A percentile compares a stretch with the other conserved stretches of the same genome.
Evolutionary conservation across 192 early-diverging fungal genomes (phyloP).

Genomic region (Backusella sp.): DNA sequence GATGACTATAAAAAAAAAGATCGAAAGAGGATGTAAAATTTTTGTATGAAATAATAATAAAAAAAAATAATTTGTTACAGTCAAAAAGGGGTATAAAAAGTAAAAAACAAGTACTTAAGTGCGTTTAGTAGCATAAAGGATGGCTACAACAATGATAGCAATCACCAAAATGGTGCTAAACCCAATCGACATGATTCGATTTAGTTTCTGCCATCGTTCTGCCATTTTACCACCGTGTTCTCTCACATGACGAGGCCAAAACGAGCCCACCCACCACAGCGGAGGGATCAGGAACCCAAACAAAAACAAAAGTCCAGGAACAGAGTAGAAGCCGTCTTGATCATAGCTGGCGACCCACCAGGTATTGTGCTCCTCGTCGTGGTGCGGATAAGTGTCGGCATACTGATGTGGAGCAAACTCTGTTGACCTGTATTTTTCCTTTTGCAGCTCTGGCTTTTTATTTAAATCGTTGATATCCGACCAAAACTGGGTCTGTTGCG

Average conservation of each 20-base stretch:
- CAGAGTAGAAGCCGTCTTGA: conserved; percentile 25
- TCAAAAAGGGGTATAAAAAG: background rate
- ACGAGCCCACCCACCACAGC: conserved; percentile 28
- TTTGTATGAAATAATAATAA: background rate
- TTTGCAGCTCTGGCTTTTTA: conserved; percentile 3
- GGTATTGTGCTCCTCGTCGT: background rate
- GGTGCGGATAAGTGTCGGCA: background rate
- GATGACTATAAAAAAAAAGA: background rate
- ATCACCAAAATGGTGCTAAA: conserved; percentile 26
- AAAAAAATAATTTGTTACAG: background rate
- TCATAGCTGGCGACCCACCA: conserved; percentile 21
- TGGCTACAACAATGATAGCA: conserved; percentile 14
- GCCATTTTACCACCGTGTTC: conserved; percentile 31
- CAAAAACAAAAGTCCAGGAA: conserved; percentile 20
- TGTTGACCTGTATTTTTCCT: background rate
- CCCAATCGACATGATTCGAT: conserved; percentile 29
- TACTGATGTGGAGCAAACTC: background rate
- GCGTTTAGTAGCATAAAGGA: conserved; percentile 8
- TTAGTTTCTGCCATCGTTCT: conserved; percentile 24
- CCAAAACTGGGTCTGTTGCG: background rate
- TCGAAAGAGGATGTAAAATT: background rate
- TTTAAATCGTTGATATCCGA: background rate
- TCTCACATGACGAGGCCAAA: conserved; percentile 20
- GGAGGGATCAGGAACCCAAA: conserved; percentile 27
- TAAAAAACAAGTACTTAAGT: background rate